A percentile compares a stretch with the other conserved stretches of the same genome.
These are phyloP conservation scores for Monsonia emarginata DNA, from an alignment of 441 rosid species.

Conservation along the genomic window DNA sequence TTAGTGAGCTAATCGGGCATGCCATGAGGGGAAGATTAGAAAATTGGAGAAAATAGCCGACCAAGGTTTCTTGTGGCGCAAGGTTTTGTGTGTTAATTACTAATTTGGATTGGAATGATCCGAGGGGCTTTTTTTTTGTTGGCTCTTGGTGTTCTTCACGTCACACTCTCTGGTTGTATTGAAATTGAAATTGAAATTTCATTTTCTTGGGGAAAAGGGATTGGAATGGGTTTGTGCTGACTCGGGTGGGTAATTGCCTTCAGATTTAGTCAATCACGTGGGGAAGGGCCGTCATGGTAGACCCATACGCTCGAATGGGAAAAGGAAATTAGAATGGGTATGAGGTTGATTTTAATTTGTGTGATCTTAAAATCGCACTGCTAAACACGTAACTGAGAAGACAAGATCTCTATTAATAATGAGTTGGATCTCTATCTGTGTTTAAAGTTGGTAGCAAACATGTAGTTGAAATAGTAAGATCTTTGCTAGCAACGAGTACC, in stretches of 20 bases:
- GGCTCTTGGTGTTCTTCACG: constrained; percentile 36
- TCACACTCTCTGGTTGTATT: constrained; percentile 22
- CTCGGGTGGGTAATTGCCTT: constrained; percentile 26
- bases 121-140: constrained; percentile 29
- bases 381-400: too few species aligned
- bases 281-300: constrained; percentile 47
- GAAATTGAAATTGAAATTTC: constrained; percentile 13
- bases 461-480: too few species aligned
- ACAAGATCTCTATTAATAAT: too few species aligned
- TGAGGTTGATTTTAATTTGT: too few species aligned
- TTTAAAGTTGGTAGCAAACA: too few species aligned
- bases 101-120: constrained; percentile 15
- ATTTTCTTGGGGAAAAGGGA: constrained; percentile 12
- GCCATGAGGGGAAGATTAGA: constrained; percentile 21
- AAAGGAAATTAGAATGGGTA: too few species aligned
- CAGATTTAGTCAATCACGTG: constrained; percentile 44
- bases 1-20: constrained; percentile 13
- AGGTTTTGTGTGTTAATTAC: constrained; percentile 13
- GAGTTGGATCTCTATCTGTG: too few species aligned
- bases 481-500: too few species aligned
- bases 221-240: constrained; percentile 19
- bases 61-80: constrained; percentile 40
- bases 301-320: constrained; percentile 23
- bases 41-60: constrained; percentile 25
- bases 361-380: too few species aligned